Evolutionary conservation across 768 basidiomycete genomes (phyloP), one percentile per base, ranked within the genome.

Genomic region (Lactifluus piperatus): DNA sequence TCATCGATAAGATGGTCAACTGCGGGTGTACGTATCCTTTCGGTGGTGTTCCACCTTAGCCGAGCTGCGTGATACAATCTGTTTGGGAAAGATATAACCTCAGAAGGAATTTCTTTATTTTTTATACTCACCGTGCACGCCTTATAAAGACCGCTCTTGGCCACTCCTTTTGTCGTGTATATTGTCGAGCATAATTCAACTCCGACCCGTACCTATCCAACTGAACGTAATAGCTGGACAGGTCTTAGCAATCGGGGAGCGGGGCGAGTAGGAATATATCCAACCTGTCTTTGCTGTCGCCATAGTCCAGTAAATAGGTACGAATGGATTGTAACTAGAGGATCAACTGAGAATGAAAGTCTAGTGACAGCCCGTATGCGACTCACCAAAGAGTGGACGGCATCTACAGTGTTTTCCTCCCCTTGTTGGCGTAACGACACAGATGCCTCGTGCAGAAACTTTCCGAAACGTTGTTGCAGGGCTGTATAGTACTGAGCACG

Each of bases 381-480:
- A 29, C 39, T 61, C 64, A 87, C 88, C 57, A 90, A 74, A 68
- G 82, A 80, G 63, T 86, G 80, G 18, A 91, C 86, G 5, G 86
- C 84, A 70, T 94, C 91, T 8, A 94, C 82, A 2, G 84, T 86
- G 63, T 86, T 88, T 70, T 88, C 85, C 66, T 87, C 85, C 5
- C 88, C 88, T 70, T 89, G 88, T 60, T 81, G 77, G 36, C 79
- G 79, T 63, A 91, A 70, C 18, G 81, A 79, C 6, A 76, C 73
- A 0, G 91, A 90, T 0, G 89, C 88, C 26, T 75, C 70, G 64
- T 90, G 87, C 29, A 95, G 72, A 63, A 91, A 81, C 24, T 72
- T 71, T 0, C 88, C 88, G 62, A 88, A 86, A 8, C 85, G 79
- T 22, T 73, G 70, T 51, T 82, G 81, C 58, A 91, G 70, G 2